These are phyloP conservation scores for Dendryphion nanum DNA, from an alignment of 2,329 filamentous ascomycete genomes.

Conservation along the genomic window DNA sequence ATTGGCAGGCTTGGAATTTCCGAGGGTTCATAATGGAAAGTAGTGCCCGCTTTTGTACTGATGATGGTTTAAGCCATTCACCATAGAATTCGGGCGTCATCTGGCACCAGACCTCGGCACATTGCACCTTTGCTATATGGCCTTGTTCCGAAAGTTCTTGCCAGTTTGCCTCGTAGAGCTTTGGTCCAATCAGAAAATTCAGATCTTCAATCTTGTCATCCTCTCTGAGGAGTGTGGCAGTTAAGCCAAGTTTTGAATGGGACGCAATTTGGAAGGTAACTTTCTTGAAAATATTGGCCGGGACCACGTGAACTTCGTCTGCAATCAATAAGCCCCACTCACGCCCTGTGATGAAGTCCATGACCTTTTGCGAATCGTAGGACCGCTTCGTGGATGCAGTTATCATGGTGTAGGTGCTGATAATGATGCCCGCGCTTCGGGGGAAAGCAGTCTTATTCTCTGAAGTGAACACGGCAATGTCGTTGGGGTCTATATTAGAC, in stretches of 20 bases:
- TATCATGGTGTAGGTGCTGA: slow-evolving; percentile 99
- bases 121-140: slow-evolving; percentile 95
- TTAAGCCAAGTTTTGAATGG: slow-evolving; percentile 91
- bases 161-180: slow-evolving; percentile 98
- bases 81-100: slow-evolving; percentile 99
- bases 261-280: slow-evolving; percentile 92
- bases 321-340: slow-evolving; percentile 98
- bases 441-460: slow-evolving; percentile 86
- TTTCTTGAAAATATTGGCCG: slow-evolving; percentile 91
- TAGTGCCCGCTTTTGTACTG: slow-evolving; percentile 63
- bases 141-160: slow-evolving; percentile 97
- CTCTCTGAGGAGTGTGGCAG: slow-evolving; percentile 89
- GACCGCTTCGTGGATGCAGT: slow-evolving; percentile 83
- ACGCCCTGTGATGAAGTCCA: slow-evolving; percentile 83
- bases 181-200: slow-evolving; percentile 96
- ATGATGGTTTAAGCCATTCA: slow-evolving; percentile 72
- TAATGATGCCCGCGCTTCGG: slow-evolving; percentile 90
- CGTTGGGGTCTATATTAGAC: slow-evolving; percentile 95
- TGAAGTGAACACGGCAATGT: slow-evolving; percentile 92
- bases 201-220: slow-evolving; percentile 98
- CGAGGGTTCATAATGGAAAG: slow-evolving; percentile 97
- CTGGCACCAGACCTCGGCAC: slow-evolving; percentile 97
- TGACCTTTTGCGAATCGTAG: slow-evolving; percentile 94
- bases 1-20: slow-evolving; percentile 97
- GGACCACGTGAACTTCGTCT: slow-evolving; percentile 97